Conservation (phyloP, 78 protist genomes). For the Creolimax fragrantissima region DNA sequence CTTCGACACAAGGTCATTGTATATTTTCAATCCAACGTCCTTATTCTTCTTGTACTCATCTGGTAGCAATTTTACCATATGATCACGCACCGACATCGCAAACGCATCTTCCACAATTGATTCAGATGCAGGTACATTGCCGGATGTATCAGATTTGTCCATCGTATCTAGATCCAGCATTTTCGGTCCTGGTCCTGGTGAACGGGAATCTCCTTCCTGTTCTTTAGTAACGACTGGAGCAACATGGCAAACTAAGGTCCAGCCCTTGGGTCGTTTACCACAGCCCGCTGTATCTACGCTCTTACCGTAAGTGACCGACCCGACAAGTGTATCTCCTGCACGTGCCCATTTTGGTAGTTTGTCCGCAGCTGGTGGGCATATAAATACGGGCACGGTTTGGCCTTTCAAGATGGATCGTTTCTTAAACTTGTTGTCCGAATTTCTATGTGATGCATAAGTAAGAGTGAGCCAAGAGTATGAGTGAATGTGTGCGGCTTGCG, state of each 20-base stretch:
- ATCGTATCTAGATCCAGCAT: no score
- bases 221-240: not conserved
- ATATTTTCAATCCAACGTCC: not conserved
- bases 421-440: not conserved
- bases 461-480: no score
- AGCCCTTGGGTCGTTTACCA: not conserved
- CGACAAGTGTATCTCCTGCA: not conserved
- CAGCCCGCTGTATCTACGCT: not conserved
- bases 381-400: not conserved
- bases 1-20: not conserved
- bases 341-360: not conserved
- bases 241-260: not conserved
- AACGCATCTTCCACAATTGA: not conserved
- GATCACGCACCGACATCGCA: not conserved
- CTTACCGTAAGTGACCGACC: not conserved
- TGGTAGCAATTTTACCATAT: not conserved
- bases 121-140: no score
- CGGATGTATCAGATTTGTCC: no score
- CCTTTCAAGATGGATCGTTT: not conserved
- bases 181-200: no score
- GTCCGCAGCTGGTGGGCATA: not conserved
- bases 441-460: no score
- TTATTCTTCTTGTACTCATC: not conserved
- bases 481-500: no score
- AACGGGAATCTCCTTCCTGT: not conserved